A percentile compares a stretch with the other conserved stretches of the same genome.
Conservation (phyloP, 805 yeast species). For the Candida hispaniensis region DNA sequence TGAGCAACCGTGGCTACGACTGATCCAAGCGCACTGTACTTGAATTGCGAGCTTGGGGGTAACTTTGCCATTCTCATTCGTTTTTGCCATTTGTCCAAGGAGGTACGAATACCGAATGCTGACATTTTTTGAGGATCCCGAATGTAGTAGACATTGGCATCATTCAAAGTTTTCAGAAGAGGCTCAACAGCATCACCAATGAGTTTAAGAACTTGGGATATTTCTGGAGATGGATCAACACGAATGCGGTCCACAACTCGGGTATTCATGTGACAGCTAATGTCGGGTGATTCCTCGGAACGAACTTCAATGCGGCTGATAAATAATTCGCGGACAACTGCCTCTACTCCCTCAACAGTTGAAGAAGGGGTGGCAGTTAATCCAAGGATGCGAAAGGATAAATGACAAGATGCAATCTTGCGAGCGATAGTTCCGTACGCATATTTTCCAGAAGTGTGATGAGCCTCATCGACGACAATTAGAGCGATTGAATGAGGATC, state of each 20-base stretch:
- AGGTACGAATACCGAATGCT: conserved; percentile 60
- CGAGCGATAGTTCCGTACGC: conserved; percentile 79
- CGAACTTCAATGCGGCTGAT: conserved; percentile 76
- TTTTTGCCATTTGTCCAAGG: conserved; percentile 45
- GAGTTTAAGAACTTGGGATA: conserved; percentile 43
- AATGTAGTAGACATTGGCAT: conserved; percentile 49
- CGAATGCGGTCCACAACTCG: conserved; percentile 51
- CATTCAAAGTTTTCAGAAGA: conserved; percentile 50
- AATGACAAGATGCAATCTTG: conserved; percentile 49
- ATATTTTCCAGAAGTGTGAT: conserved; percentile 81
- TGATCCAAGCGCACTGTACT: conserved; percentile 34
- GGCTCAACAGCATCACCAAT: conserved; percentile 61
- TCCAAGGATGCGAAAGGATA: conserved; percentile 67
- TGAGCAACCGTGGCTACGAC: conserved; percentile 61
- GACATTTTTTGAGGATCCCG: conserved; percentile 59
- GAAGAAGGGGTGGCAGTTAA: conserved; percentile 95
- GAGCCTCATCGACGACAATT: conserved; percentile 90
- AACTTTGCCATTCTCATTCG: conserved; percentile 16
- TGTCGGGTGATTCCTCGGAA: conserved; percentile 75
- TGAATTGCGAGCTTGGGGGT: conserved; percentile 20
- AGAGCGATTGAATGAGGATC: conserved; percentile 68
- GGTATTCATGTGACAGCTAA: conserved; percentile 62
- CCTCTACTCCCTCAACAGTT: conserved; percentile 78
- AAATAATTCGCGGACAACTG: conserved; percentile 57
- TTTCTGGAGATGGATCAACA: conserved; percentile 45